These are phyloP conservation scores for Yamadazyma songkhlaensis DNA, from an alignment of 1,139 yeast genomes.

Conservation along the genomic window DNA sequence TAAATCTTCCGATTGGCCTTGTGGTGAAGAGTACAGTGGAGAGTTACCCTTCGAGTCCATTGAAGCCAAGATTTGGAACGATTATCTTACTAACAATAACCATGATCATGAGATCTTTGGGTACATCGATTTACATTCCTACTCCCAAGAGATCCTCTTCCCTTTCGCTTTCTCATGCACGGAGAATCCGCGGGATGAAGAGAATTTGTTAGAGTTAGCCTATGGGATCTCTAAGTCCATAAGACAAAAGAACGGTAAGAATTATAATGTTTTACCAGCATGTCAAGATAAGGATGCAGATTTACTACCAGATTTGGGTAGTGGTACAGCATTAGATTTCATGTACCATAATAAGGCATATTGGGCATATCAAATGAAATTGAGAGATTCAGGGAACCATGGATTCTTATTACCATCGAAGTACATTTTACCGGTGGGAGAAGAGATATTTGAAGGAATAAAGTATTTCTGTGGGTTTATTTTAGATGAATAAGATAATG, in stretches of 20 bases:
- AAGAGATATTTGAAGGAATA: constrained; percentile 67
- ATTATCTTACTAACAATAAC: constrained; percentile 60
- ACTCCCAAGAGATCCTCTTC: constrained; percentile 76
- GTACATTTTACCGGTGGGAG: constrained; percentile 72
- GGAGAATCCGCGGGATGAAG: constrained; percentile 72
- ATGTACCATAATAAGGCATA: constrained; percentile 80
- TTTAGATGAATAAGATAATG: constrained; percentile 24
- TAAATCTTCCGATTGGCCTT: constrained; percentile 62
- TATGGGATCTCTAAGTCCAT: constrained; percentile 78
- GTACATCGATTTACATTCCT: constrained; percentile 79
- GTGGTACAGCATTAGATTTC: constrained; percentile 80
- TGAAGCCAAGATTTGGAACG: constrained; percentile 65
- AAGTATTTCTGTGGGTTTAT: constrained; percentile 70
- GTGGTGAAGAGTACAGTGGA: constrained; percentile 83
- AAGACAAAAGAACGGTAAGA: constrained; percentile 58
- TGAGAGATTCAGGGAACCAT: constrained; percentile 80
- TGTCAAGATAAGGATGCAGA: constrained; percentile 76
- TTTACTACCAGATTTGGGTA: constrained; percentile 67
- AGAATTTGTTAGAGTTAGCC: constrained; percentile 75
- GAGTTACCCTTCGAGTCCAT: constrained; percentile 72
- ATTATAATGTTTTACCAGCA: constrained; percentile 70
- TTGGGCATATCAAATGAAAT: constrained; percentile 82
- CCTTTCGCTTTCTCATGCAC: constrained; percentile 82
- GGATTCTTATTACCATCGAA: constrained; percentile 78
- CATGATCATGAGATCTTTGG: constrained; percentile 65